Evolutionary conservation across 2,329 filamentous ascomycete species (phyloP).

Genomic region (Leptographium radiaticola): DNA sequence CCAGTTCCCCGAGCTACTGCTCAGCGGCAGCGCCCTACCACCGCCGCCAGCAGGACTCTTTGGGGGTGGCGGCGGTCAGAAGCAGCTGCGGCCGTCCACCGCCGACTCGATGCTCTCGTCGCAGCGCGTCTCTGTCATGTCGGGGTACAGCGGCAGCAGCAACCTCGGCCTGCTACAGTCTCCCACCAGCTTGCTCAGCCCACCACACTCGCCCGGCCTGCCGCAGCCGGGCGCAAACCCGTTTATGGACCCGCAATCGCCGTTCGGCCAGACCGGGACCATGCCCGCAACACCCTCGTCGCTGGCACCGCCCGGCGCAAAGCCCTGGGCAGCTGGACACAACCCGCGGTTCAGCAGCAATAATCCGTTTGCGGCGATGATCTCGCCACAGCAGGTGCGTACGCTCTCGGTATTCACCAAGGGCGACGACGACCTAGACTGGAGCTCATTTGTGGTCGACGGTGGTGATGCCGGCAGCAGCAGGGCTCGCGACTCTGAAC

Average conservation of each 20-base stretch:
- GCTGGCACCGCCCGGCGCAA: slow-evolving; percentile 5
- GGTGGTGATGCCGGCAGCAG: slow-evolving; percentile 13
- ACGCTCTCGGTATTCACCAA: slow-evolving; percentile 49
- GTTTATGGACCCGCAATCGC: slow-evolving; percentile 4
- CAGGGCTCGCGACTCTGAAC: slow-evolving; percentile 15
- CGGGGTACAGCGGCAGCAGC: slow-evolving; percentile 1
- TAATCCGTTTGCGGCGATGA: slow-evolving; percentile 38
- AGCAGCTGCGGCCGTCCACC: slow-evolving; percentile 23
- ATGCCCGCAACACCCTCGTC: slow-evolving; percentile 1
- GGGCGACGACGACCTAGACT: slow-evolving; percentile 42
- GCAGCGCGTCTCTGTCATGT: slow-evolving; percentile 11
- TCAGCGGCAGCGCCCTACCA: slow-evolving; percentile 38
- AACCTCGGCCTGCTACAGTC: slow-evolving; percentile 3
- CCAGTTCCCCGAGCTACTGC: slow-evolving; percentile 66
- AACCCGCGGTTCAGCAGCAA: slow-evolving; percentile 44
- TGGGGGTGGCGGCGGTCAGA: slow-evolving; percentile 15
- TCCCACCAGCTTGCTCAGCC: slow-evolving; percentile 18
- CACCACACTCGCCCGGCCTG: slow-evolving; percentile 5
- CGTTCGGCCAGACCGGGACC: not conserved
- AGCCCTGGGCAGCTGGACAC: slow-evolving; percentile 13
- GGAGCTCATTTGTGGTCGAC: slow-evolving; percentile 42
- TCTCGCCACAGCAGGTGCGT: slow-evolving; percentile 13
- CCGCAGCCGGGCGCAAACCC: slow-evolving; percentile 6
- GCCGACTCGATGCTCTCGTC: slow-evolving; percentile 18
- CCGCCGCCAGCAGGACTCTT: slow-evolving; percentile 23